Percentiles rank a stretch among this genome's conserved stretches.
phyloP scores from a whole-genome alignment of 768 basidiomycete genomes.

The Fibroporia radiculosa region DNA sequence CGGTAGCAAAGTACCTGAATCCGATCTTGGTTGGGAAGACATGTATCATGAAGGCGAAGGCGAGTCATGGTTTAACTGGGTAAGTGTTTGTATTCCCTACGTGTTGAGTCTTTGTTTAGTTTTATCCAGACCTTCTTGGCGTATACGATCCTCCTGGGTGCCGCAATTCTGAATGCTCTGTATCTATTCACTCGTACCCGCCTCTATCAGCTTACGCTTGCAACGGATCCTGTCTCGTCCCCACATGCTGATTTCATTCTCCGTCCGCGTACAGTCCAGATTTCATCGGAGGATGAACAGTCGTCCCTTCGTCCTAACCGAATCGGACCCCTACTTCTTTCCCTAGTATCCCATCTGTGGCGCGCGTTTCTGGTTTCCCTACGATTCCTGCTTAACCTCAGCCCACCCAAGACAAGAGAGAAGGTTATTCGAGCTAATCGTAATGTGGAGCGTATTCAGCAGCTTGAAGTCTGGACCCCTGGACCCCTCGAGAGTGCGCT shows the following conservation, averaged over 20 bases:
- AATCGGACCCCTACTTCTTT: constrained; percentile 28
- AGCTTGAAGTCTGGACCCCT: constrained; percentile 74
- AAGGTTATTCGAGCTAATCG: constrained; percentile 5
- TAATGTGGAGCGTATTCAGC: constrained; percentile 46
- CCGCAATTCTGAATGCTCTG: constrained; percentile 50
- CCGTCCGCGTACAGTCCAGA: constrained; percentile 14
- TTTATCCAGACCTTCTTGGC: constrained; percentile 53
- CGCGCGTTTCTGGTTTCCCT: constrained; percentile 45
- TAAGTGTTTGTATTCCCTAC: constrained; percentile 22
- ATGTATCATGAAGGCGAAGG: constrained; percentile 62
- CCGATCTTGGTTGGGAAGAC: constrained; percentile 74
- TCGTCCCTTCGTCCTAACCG: constrained; percentile 29
- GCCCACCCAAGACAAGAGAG: constrained; percentile 30
- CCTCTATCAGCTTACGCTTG: constrained; percentile 60
- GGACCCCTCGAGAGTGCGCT: constrained; percentile 62
- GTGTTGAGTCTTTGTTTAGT: constrained; percentile 1
- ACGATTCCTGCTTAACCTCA: constrained; percentile 62
- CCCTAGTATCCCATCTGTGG: constrained; percentile 32
- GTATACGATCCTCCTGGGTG: constrained; percentile 45
- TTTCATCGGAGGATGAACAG: constrained; percentile 30
- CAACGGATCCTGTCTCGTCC: constrained; percentile 58
- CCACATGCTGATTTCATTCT: constrained; percentile 64
- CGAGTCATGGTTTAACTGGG: constrained; percentile 77
- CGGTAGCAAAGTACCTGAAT: constrained; percentile 47
- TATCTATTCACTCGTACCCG: constrained; percentile 66